Evolutionary conservation across 495 filamentous ascomycete genomes (phyloP), one percentile per base, ranked within the genome.

Genomic region (Thermochaetoides thermophila): DNA sequence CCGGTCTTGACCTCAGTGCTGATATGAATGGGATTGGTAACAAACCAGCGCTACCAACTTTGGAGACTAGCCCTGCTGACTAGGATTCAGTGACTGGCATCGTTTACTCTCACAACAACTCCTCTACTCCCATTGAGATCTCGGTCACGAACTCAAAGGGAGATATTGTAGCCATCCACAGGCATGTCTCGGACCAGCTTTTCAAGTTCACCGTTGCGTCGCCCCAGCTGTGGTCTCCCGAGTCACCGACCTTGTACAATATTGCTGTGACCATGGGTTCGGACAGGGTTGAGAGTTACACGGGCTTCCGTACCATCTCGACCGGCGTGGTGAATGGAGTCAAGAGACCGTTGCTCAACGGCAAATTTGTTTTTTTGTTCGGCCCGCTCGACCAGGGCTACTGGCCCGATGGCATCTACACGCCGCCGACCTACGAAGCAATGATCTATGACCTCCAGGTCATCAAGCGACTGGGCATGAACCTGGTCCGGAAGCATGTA

Each of bases 331-430:
- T 77, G 1, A 47, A 76, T 21, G 76, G 75, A 0, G 45, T 79
- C n/a, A 57, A 65, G 20, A 67, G 76, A 0, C 71, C 71, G 0
- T 46, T 77, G 9, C 42, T 79, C 27, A 79, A 79, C 40, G 73
- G 71, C 13, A 58, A 78, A 38, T 76, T 75, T 31, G 53, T 68
- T 7, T 79, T 78, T 52, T 60, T 64, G 40, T 77, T 81, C 32
- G 73, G 73, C 9, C 77, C 75, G 0, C 55, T 81, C 2, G 76
- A 81, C 32, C 74, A 80, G 40, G 76, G 74, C 11, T 78, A 63
- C 50, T 81, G 74, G 74, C 76, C 76, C 0, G 75, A 81, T 41
- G 75, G 75, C 0, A 51, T 79, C 15, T 68, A 78, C 40, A 57
- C 62, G 0, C 64, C 76, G 0, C 76, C 75, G 0, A 76, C 56